Base-by-base conservation (phyloP, 495 filamentous ascomycete genomes). In the Immersiella caudata region DNA sequence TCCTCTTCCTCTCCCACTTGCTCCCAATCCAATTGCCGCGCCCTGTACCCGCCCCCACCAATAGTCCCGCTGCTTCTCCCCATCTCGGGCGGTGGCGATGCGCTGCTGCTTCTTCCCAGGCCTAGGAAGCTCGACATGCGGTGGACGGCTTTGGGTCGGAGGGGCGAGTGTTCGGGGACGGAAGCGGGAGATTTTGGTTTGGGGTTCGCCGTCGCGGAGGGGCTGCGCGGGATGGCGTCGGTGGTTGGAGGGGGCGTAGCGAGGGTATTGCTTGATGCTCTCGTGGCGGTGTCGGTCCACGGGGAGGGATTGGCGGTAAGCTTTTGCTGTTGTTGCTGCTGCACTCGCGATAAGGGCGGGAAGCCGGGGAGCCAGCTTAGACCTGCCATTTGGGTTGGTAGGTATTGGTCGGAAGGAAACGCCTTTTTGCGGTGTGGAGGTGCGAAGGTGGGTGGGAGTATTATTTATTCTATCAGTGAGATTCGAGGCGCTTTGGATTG, bases 341-440 rank as follows among this genome's bases (percentile, higher is more conserved):
- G 60, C 35, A 35, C 21, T 18, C 36, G 60, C 20, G 60, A 50
- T 14, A 36, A 9, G 4, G 26, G 60, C 33, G 22, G 56, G 12
- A 68, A 24, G 49, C 62, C 62, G 35, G 62, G 24, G 14, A 67
- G 65, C 65, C 65, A 67, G 35, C 25, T 59, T 20, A 33, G 11
- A 26, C 26, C 56, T 35, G 26, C 26, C 25, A 26, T 55, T 26
- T 26, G 29, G 29, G 20, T 55, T 22, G 24, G 20, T n/a, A 12
- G 40, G 11, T 46, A 12, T 2, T 18, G 11, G 62, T 64, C 40
- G 40, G 40, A 46, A 6, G 40, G 16, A 33, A 33, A 33, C 29
- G 3, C 8, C 4, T n/a, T 33, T 33, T 33, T 33, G 29, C 29
- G 29, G 29, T 33, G 8, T 3, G 8, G 40, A 46, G 33, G 40